Conservation (phyloP, 2,329 filamentous ascomycete genomes). For the Phaeosphaeria sp. region DNA sequence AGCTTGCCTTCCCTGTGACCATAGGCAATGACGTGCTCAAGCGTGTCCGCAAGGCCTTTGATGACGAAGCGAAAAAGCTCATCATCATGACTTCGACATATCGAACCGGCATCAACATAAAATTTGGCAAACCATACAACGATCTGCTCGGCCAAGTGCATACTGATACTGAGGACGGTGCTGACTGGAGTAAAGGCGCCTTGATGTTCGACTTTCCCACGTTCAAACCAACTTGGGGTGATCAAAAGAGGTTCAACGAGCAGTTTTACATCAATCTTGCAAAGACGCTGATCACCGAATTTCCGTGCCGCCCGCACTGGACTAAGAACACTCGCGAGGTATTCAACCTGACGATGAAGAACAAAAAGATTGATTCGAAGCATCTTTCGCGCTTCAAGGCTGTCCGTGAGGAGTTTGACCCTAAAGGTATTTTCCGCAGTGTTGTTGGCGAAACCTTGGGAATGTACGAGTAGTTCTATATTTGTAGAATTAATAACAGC, state of each 20-base stretch:
- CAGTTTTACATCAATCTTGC: slow-evolving; percentile 59
- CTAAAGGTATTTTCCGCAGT: slow-evolving; percentile 56
- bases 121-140: slow-evolving; percentile 58
- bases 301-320: slow-evolving; percentile 61
- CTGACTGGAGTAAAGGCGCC: slow-evolving; percentile 58
- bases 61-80: slow-evolving; percentile 54
- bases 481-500: not conserved
- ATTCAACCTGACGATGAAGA: slow-evolving; percentile 47
- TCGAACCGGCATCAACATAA: slow-evolving; percentile 61
- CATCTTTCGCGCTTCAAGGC: slow-evolving; percentile 58
- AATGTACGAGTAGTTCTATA: slow-evolving; percentile 25
- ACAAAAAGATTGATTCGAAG: slow-evolving; percentile 57
- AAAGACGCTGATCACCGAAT: slow-evolving; percentile 57
- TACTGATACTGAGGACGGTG: slow-evolving; percentile 56
- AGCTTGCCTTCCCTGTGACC: slow-evolving; percentile 61
- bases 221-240: slow-evolving; percentile 55
- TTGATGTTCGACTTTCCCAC: slow-evolving; percentile 64
- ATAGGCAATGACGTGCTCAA: slow-evolving; percentile 59
- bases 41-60: slow-evolving; percentile 58
- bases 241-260: slow-evolving; percentile 58
- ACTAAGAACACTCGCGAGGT: slow-evolving; percentile 62
- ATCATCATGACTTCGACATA: slow-evolving; percentile 60
- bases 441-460: slow-evolving; percentile 59
- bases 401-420: slow-evolving; percentile 58
- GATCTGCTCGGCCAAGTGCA: slow-evolving; percentile 60